Evolutionary conservation across 2,329 filamentous ascomycete genomes (phyloP).

Genomic region (Hypoxylon sp.): DNA sequence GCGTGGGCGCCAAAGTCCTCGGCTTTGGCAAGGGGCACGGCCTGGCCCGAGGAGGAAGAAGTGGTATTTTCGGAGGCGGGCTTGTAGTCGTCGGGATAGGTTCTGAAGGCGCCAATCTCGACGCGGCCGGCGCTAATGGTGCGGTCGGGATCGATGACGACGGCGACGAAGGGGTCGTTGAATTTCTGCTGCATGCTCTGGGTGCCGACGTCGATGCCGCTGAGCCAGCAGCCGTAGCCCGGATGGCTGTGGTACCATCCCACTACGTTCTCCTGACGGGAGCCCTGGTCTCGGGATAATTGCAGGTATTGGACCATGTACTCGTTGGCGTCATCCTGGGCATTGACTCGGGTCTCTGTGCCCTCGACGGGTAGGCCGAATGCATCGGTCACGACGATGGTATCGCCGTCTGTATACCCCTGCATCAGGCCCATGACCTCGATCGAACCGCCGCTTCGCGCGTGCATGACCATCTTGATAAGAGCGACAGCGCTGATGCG

Average conservation of each 20-base stretch:
- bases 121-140: constrained; percentile 96
- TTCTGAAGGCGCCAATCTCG: constrained; percentile 96
- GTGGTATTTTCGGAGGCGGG: constrained; percentile 53
- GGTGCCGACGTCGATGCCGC: constrained; percentile 93
- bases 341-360: constrained; percentile 98
- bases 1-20: constrained; percentile 96
- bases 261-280: constrained; percentile 87
- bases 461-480: constrained; percentile 99
- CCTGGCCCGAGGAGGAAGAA: constrained; percentile 67
- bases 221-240: constrained; percentile 98
- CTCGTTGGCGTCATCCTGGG: constrained; percentile 95
- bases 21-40: constrained; percentile 91
- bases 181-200: constrained; percentile 88
- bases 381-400: constrained; percentile 93
- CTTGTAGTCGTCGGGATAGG: constrained; percentile 83
- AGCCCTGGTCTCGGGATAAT: constrained; percentile 79
- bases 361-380: constrained; percentile 96
- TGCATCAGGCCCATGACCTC: constrained; percentile 99
- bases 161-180: constrained; percentile 91
- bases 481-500: constrained; percentile 94
- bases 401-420: constrained; percentile 87
- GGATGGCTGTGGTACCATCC: constrained; percentile 99
- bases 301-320: constrained; percentile 92
- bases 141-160: constrained; percentile 96
- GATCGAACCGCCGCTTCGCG: constrained; percentile 90